These are phyloP conservation scores for Suillus clintonianus DNA, from an alignment of 768 basidiomycete genomes.

Conservation along the genomic window DNA sequence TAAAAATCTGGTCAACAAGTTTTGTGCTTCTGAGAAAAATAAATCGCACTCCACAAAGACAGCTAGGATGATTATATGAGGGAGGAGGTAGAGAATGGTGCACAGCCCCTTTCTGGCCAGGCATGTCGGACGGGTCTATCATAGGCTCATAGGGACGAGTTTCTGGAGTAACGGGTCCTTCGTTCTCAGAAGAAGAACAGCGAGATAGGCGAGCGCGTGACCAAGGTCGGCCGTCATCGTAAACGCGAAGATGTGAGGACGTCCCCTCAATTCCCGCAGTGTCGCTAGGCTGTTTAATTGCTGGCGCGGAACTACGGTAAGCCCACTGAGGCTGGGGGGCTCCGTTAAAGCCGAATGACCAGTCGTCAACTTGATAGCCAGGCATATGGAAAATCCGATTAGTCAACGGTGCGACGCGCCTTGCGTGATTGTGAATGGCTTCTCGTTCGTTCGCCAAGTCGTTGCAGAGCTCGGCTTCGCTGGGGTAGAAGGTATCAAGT, in stretches of 20 bases:
- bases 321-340: neutral
- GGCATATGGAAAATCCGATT: too few relatives aligned
- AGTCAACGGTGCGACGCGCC: too few relatives aligned
- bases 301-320: neutral
- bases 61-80: neutral
- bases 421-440: too few relatives aligned
- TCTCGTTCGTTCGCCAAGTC: slow-evolving; percentile 20
- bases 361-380: too few relatives aligned
- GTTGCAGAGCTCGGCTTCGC: slow-evolving; percentile 45
- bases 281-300: neutral
- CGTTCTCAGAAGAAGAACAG: slow-evolving; percentile 23
- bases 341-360: neutral
- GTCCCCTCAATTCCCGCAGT: neutral
- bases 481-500: slow-evolving; percentile 63
- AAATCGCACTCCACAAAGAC: neutral
- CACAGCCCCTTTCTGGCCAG: neutral
- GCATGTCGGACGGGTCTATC: slow-evolving; percentile 38
- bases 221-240: neutral
- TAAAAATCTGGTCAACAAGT: neutral
- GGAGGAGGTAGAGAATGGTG: neutral
- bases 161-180: slow-evolving; percentile 50
- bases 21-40: neutral
- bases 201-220: neutral
- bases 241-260: neutral
- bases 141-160: slow-evolving; percentile 43